Percentiles rank a stretch among this genome's conserved stretches.
Conservation (phyloP, 176 grass and related monocot species). For the Musa acuminata region DNA sequence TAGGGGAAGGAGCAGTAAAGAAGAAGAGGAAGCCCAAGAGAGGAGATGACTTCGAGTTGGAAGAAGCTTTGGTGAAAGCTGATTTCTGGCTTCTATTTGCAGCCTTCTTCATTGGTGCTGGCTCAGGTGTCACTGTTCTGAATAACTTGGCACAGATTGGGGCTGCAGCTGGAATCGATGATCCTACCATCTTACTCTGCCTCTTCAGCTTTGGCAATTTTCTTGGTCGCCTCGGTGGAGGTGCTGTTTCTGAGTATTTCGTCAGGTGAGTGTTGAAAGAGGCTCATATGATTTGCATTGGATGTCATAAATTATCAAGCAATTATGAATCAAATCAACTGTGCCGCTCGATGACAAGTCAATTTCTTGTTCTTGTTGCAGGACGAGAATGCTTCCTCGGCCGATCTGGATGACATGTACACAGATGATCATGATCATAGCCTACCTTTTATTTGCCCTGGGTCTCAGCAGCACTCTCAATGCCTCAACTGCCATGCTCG, state of each 20-base stretch:
- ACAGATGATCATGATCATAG: neutral
- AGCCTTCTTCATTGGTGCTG: neutral
- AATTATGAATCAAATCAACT: no score
- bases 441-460: neutral
- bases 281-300: no score
- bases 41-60: neutral
- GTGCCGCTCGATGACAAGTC: neutral
- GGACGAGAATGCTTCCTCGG: neutral
- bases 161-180: neutral
- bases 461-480: neutral
- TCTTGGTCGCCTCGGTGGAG: neutral
- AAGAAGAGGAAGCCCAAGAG: constrained; percentile 1
- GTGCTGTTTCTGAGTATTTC: neutral
- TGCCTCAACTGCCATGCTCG: neutral
- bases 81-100: constrained; percentile 13
- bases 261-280: neutral
- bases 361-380: neutral
- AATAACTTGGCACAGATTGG: constrained; percentile 18
- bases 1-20: constrained; percentile 9
- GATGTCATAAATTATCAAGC: no score
- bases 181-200: constrained; percentile 9
- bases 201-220: constrained; percentile 14
- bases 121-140: constrained; percentile 5
- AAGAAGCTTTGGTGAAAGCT: neutral
- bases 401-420: neutral